Percentiles rank a stretch among this genome's conserved stretches.
Conservation (phyloP, 129 eudicot genomes). For the Kitagawia praeruptora region DNA sequence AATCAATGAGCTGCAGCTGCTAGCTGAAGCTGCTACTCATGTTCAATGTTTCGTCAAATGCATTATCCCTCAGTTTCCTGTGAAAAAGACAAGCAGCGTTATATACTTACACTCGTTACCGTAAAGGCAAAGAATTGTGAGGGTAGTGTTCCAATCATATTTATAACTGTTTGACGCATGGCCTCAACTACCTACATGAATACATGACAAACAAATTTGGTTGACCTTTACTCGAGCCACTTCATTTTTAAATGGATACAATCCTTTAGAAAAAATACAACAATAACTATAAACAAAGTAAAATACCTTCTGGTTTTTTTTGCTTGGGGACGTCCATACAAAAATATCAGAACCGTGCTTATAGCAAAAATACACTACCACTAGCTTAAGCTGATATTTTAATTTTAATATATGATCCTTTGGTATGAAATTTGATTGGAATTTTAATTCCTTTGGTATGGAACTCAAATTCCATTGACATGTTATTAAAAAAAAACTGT, state of each 20-base stretch:
- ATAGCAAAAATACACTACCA: no score
- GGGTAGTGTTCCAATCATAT: slow-evolving; percentile 96
- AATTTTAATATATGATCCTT: not conserved
- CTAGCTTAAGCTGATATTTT: not conserved
- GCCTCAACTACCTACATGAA: slow-evolving; percentile 82
- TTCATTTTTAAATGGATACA: not conserved
- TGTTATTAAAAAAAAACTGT: no score
- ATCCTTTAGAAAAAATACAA: not conserved
- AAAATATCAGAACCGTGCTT: slow-evolving; percentile 10
- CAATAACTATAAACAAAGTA: slow-evolving; percentile 4
- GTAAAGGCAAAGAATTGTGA: slow-evolving; percentile 94
- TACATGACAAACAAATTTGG: not conserved
- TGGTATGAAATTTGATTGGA: no score
- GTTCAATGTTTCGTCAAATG: slow-evolving; percentile 47
- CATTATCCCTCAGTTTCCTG: slow-evolving; percentile 51
- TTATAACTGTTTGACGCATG: slow-evolving; percentile 96
- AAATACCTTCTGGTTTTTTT: slow-evolving; percentile 64
- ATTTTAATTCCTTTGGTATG: no score
- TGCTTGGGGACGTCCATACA: slow-evolving; percentile 30
- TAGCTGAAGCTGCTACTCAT: slow-evolving; percentile 42
- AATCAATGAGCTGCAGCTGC: slow-evolving; percentile 61
- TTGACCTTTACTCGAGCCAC: not conserved
- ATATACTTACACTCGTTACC: slow-evolving; percentile 75
- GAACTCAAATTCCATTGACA: no score
- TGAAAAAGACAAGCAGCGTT: not conserved